Conservation (phyloP, 192 early-diverging fungal genomes). For the Mycoemilia scoparia region DNA sequence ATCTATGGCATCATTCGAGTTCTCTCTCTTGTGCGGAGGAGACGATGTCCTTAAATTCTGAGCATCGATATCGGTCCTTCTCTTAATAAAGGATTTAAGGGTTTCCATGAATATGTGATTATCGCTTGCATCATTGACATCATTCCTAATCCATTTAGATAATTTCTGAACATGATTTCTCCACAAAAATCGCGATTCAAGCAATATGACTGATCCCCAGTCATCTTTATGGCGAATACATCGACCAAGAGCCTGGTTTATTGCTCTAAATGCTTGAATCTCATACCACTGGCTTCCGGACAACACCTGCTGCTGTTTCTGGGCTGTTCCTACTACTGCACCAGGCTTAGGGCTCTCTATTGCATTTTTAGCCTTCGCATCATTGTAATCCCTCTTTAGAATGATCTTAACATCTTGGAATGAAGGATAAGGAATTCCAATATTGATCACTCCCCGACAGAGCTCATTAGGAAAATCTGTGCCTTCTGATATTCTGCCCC, state of each 20-base stretch:
- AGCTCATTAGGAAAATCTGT: conserved; percentile 27
- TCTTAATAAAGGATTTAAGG: no score
- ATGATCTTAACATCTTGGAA: conserved; percentile 28
- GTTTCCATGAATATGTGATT: no score
- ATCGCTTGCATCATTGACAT: no score
- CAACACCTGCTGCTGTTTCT: conserved; percentile 4
- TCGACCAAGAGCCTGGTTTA: conserved; percentile 40
- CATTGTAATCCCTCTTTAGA: conserved; percentile 33
- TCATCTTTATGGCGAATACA: conserved; percentile 36
- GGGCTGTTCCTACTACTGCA: neutral
- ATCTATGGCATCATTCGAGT: no score
- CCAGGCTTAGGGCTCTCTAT: neutral
- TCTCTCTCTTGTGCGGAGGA: no score
- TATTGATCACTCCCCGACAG: conserved; percentile 28
- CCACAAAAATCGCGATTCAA: conserved; percentile 29
- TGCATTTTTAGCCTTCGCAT: conserved; percentile 1
- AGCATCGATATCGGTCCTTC: no score
- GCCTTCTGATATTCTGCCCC: conserved; percentile 30
- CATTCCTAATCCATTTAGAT: conserved; percentile 29
- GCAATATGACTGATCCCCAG: conserved; percentile 41
- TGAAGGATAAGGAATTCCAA: conserved; percentile 38
- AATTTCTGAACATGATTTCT: conserved; percentile 9
- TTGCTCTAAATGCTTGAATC: conserved; percentile 36
- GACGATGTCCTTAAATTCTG: no score
- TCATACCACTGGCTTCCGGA: conserved; percentile 33